phyloP scores from a whole-genome alignment of 306 rosid species.

The barrel medic (Medicago truncatula) region MtrunA17r5.0-ANR NC_053044.1:32324501-32325000 shows the following conservation, averaged over 20 bases:
- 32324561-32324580: no score
- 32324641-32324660: no score
- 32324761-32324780: slow-evolving; percentile 27
- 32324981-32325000: slow-evolving; percentile 54
- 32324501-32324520: no score
- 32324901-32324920: slow-evolving; percentile 49
- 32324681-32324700: slow-evolving; percentile 43
- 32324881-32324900: slow-evolving; percentile 70
- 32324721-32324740: slow-evolving; percentile 39
- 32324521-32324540: no score
- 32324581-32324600: no score
- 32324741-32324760: slow-evolving; percentile 43
- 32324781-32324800: slow-evolving; percentile 28
- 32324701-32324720: slow-evolving; percentile 49
- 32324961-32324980: slow-evolving; percentile 53
- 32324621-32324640: no score
- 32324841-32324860: slow-evolving; percentile 54
- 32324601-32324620: no score
- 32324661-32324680: background rate
- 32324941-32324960: slow-evolving; percentile 43
- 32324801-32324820: slow-evolving; percentile 41
- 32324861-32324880: slow-evolving; percentile 41
- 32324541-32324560: no score
- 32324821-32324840: slow-evolving; percentile 49
- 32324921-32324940: slow-evolving; percentile 49